Evolutionary conservation across 768 basidiomycete species (phyloP).

Genomic region (Boletus fagicola): DNA sequence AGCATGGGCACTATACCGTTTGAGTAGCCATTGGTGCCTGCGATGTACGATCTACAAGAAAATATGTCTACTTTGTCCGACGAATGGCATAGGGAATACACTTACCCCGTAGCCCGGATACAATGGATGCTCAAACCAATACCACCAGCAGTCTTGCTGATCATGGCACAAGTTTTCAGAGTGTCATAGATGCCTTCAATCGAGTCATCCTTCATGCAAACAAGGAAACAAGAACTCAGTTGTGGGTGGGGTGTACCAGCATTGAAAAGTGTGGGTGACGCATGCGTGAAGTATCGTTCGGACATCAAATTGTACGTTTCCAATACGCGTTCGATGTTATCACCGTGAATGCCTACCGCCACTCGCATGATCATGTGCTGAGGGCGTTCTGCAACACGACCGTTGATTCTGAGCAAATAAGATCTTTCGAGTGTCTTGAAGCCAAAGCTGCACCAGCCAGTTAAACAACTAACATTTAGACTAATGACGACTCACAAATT

Average conservation of each 20-base stretch:
- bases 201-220: slow-evolving; percentile 98
- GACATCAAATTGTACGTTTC: slow-evolving; percentile 97
- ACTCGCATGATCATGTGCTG: slow-evolving; percentile 99
- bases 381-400: slow-evolving; percentile 93
- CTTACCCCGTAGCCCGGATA: slow-evolving; percentile 92
- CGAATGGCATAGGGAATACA: background rate
- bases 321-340: slow-evolving; percentile 82
- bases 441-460: slow-evolving; percentile 66
- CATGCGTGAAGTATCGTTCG: slow-evolving; percentile 97
- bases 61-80: background rate
- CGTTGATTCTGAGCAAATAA: slow-evolving; percentile 91
- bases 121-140: slow-evolving; percentile 96
- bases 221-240: slow-evolving; percentile 94
- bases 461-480: background rate
- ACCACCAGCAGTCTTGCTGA: slow-evolving; percentile 98
- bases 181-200: slow-evolving; percentile 99
- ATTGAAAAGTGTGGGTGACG: slow-evolving; percentile 97
- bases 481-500: slow-evolving; percentile 63
- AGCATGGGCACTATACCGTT: slow-evolving; percentile 99
- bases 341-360: slow-evolving; percentile 93
- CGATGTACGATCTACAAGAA: slow-evolving; percentile 83
- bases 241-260: slow-evolving; percentile 96
- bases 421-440: slow-evolving; percentile 99
- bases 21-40: slow-evolving; percentile 98
- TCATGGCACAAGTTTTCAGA: slow-evolving; percentile 97